Base-by-base conservation (phyloP, 345 rosid species). In the Excoecaria agallocha region DNA sequence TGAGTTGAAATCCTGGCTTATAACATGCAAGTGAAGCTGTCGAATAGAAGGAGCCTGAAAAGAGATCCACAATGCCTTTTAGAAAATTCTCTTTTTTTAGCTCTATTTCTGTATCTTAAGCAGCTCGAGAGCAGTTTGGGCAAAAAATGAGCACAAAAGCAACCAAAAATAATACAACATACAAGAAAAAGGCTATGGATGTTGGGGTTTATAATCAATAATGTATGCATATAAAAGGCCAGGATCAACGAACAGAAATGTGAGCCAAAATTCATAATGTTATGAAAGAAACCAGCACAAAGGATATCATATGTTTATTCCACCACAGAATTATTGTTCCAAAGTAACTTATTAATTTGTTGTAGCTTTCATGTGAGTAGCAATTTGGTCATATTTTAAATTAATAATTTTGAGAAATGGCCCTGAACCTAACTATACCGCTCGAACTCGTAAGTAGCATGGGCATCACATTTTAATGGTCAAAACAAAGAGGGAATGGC, bases 1-100 rank as follows among this genome's bases (percentile, higher is more conserved):
- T 15, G 99, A 93, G 71, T 88, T 82, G 60, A 95, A 93, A 73
- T 95, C 99, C 85, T 95, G 98, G 86, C 98, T 93, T 62, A 95
- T 88, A 43, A 95, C 94, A 83, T 93, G 99, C 19, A 93, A 77
- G 83, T 95, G 99, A 70, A 95, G 86, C 71, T 91, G 99, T 59
- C 91, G 86, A 89, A 86, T 85, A 2, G 93, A 90, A 19, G 92
- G 93, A 77, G 54, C 86, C 98, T 89, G 88, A 80, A 37, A 56
- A 62, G 72, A 59, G 51, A 38, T 61, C 1, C 20, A 73, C 49
- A 68, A 69, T 46, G 43, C 24, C 20, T 0, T 37, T 76, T 58
- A 49, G 62, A 62, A 52, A 52, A 41, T 30, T 8, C 41, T 1
- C 17, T 25, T 30, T 59, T 41, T 25, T 24, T 8, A 54, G 24